Percentiles rank a stretch among this genome's conserved stretches.
Conservation (phyloP, 305 asterid species). For the Fraxinus velutina region DNA sequence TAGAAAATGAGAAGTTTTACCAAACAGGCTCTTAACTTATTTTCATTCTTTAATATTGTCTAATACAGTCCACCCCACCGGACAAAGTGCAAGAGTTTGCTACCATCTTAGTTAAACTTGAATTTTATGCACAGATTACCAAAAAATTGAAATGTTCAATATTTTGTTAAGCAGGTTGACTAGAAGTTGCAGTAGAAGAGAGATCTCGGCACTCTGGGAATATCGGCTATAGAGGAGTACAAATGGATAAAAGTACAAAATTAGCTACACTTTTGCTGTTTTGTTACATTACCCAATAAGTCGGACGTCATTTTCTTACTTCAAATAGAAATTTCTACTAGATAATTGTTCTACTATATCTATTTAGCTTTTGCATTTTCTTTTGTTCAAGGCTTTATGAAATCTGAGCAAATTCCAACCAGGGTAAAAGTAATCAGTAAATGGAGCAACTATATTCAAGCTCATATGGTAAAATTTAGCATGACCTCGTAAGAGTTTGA, state of each 20-base stretch:
- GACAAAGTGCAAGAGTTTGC: not conserved
- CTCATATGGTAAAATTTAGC: not conserved
- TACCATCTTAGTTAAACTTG: not conserved
- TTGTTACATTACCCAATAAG: not conserved
- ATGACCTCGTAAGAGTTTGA: not conserved
- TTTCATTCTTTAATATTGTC: not conserved
- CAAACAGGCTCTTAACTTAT: not conserved
- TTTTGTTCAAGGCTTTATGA: not conserved
- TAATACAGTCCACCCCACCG: not conserved
- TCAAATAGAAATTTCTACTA: not conserved
- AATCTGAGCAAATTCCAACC: not conserved
- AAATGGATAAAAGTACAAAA: constrained; percentile 61
- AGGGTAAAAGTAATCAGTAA: not conserved
- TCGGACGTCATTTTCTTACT: constrained; percentile 8
- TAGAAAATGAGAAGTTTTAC: too few relatives aligned
- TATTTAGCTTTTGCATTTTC: constrained; percentile 10
- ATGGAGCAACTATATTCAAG: not conserved
- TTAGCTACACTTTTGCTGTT: constrained; percentile 17
- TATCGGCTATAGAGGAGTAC: constrained; percentile 23
- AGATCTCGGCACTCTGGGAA: constrained; percentile 2
- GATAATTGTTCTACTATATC: not conserved
- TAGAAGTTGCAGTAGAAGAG: constrained; percentile 22
- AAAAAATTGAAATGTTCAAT: not conserved
- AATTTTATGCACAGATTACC: not conserved
- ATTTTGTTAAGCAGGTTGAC: constrained; percentile 26